Evolutionary conservation across 352 stramenopile species (phyloP).

Genomic region (Globisporangium paddicum): DNA sequence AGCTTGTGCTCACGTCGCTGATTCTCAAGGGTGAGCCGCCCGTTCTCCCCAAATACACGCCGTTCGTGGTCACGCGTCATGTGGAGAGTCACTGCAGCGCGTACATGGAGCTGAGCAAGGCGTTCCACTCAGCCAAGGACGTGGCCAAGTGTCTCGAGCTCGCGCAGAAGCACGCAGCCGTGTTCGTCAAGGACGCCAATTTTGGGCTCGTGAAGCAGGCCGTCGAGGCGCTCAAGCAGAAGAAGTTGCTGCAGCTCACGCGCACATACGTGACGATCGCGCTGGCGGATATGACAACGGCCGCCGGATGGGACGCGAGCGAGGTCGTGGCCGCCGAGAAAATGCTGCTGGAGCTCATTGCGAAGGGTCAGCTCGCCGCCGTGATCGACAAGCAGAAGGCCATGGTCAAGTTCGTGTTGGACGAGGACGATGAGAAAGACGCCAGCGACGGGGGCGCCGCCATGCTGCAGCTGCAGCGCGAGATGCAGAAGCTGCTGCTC

Average conservation of each 20-base stretch:
- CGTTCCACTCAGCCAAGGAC: conserved; percentile 45
- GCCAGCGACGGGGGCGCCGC: conserved; percentile 26
- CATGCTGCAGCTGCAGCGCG: conserved; percentile 49
- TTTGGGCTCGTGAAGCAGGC: conserved; percentile 79
- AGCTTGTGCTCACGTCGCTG: conserved; percentile 64
- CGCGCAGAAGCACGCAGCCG: conserved; percentile 32
- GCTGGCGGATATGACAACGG: conserved; percentile 48
- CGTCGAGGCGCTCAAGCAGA: conserved; percentile 56
- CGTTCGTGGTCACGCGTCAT: conserved; percentile 68
- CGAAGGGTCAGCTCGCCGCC: conserved; percentile 46
- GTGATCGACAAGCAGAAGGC: conserved; percentile 73
- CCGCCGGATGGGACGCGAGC: conserved; percentile 35
- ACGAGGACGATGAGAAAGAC: conserved; percentile 41
- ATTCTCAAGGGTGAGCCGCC: conserved; percentile 46
- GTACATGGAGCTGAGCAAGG: conserved; percentile 53
- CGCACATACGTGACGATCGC: conserved; percentile 77
- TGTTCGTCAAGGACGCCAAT: conserved; percentile 61
- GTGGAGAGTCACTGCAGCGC: conserved; percentile 59
- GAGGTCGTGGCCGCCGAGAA: conserved; percentile 39
- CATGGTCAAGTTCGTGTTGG: conserved; percentile 75
- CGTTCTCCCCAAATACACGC: conserved; percentile 74
- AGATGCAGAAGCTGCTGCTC: conserved; percentile 71
- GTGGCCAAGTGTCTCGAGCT: conserved; percentile 26
- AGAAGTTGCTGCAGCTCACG: conserved; percentile 71
- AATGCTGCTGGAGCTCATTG: conserved; percentile 56